phyloP scores from a whole-genome alignment of 805 yeast genomes.

The Cyberlindnera suaveolens region DNA sequence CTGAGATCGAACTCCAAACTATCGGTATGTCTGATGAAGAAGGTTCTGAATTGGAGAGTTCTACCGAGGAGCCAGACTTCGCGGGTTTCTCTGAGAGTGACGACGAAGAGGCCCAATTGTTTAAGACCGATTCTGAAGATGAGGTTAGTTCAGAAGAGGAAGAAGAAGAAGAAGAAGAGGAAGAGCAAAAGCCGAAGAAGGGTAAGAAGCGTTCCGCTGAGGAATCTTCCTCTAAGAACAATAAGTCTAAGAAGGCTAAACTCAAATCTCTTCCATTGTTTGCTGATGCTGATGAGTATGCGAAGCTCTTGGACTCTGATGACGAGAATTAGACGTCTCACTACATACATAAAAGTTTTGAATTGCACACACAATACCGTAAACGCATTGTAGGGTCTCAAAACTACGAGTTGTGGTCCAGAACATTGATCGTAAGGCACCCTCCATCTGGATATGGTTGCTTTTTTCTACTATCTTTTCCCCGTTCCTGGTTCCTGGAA shows the following conservation, averaged over 20 bases:
- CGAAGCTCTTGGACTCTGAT: slow-evolving; percentile 62
- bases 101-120: slow-evolving; percentile 31
- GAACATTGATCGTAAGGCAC: too few species aligned
- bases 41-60: slow-evolving; percentile 29
- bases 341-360: too few species aligned
- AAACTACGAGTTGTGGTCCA: too few species aligned
- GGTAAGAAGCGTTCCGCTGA: slow-evolving; percentile 25
- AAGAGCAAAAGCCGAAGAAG: slow-evolving; percentile 12
- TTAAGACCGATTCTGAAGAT: slow-evolving; percentile 31
- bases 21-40: slow-evolving; percentile 22
- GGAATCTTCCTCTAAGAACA: slow-evolving; percentile 12
- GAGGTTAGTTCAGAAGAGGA: slow-evolving; percentile 33
- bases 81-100: slow-evolving; percentile 31
- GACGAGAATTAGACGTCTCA: slow-evolving; percentile 38
- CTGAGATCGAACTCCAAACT: slow-evolving; percentile 12
- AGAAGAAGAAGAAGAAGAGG: slow-evolving; percentile 21
- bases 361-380: not conserved
- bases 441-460: too few species aligned
- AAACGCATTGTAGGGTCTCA: not conserved
- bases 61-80: slow-evolving; percentile 20
- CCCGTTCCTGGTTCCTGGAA: slow-evolving; percentile 1
- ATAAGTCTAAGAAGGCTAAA: slow-evolving; percentile 43
- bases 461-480: not conserved
- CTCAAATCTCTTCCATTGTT: slow-evolving; percentile 71
- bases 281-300: slow-evolving; percentile 86